phyloP scores from a whole-genome alignment of 2,329 filamentous ascomycete species.

The Fusarium chuoi region DNA sequence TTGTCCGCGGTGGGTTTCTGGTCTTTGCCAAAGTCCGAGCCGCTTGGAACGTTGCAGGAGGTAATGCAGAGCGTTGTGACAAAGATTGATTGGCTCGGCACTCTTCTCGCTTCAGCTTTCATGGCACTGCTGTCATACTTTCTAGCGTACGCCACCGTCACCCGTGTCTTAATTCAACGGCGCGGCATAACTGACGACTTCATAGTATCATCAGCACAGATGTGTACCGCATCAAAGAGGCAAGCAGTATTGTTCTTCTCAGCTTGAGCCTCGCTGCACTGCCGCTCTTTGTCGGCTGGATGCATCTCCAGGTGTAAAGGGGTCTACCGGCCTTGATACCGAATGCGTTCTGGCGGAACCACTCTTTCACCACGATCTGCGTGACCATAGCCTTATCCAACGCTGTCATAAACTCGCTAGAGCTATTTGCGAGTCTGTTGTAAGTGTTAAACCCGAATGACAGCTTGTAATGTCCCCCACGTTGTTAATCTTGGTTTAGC shows the following conservation, averaged over 20 bases:
- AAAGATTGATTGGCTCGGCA: slow-evolving; percentile 66
- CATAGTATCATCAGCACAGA: slow-evolving; percentile 51
- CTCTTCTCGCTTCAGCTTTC: slow-evolving; percentile 56
- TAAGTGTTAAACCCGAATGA: slow-evolving; percentile 44
- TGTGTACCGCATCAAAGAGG: slow-evolving; percentile 53
- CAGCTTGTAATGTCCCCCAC: background rate
- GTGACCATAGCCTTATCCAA: slow-evolving; percentile 58
- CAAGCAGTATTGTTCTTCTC: slow-evolving; percentile 58
- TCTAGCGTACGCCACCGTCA: slow-evolving; percentile 56
- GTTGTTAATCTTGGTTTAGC: slow-evolving; percentile 41
- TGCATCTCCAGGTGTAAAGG: slow-evolving; percentile 57
- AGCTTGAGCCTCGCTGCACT: slow-evolving; percentile 55
- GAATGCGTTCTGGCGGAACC: slow-evolving; percentile 69
- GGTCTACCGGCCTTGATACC: slow-evolving; percentile 67
- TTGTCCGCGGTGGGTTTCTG: slow-evolving; percentile 51
- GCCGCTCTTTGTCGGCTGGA: slow-evolving; percentile 64
- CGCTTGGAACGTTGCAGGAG: slow-evolving; percentile 39
- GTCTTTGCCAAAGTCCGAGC: slow-evolving; percentile 46
- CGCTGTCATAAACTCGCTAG: slow-evolving; percentile 58
- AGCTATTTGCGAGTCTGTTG: slow-evolving; percentile 61
- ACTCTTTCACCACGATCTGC: slow-evolving; percentile 65
- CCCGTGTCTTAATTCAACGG: background rate
- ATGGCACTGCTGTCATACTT: slow-evolving; percentile 63
- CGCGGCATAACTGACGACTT: background rate
- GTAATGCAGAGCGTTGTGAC: slow-evolving; percentile 39